These are phyloP conservation scores for Rhodotorula babjevae DNA, from an alignment of 768 basidiomycete species.

Conservation along the genomic window DNA sequence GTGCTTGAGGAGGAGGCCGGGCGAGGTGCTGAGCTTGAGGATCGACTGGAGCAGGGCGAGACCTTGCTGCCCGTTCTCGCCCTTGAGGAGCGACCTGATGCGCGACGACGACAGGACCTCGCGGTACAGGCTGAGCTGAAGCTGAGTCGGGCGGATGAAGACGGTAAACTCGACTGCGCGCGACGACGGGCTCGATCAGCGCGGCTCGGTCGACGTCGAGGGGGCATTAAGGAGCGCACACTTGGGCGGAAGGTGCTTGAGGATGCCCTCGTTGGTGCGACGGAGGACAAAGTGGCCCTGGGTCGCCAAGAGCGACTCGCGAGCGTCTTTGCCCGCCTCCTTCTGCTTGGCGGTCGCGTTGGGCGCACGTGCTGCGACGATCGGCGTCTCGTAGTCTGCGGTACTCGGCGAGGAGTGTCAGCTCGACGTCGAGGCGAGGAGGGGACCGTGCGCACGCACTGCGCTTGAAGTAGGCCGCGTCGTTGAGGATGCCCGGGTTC, in stretches of 20 bases:
- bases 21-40: slow-evolving; percentile 89
- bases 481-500: slow-evolving; percentile 77
- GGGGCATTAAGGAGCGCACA: no score
- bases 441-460: neutral
- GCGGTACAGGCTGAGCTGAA: slow-evolving; percentile 74
- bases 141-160: slow-evolving; percentile 79
- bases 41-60: slow-evolving; percentile 71
- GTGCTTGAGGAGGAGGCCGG: slow-evolving; percentile 58
- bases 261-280: slow-evolving; percentile 73
- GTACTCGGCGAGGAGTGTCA: neutral
- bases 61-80: slow-evolving; percentile 63
- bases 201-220: no score
- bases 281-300: slow-evolving; percentile 68
- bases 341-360: slow-evolving; percentile 66
- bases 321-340: slow-evolving; percentile 71
- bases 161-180: slow-evolving; percentile 89
- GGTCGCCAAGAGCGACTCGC: slow-evolving; percentile 58
- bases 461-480: slow-evolving; percentile 48
- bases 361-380: slow-evolving; percentile 76
- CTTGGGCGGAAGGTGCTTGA: slow-evolving; percentile 84
- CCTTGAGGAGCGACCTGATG: slow-evolving; percentile 63
- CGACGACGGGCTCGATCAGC: neutral
- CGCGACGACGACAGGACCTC: slow-evolving; percentile 68
- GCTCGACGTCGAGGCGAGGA: rapidly evolving
- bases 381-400: slow-evolving; percentile 78